Base-by-base conservation (phyloP, 1,284 basidiomycete genomes). In the Pseudozyma pruni region DNA sequence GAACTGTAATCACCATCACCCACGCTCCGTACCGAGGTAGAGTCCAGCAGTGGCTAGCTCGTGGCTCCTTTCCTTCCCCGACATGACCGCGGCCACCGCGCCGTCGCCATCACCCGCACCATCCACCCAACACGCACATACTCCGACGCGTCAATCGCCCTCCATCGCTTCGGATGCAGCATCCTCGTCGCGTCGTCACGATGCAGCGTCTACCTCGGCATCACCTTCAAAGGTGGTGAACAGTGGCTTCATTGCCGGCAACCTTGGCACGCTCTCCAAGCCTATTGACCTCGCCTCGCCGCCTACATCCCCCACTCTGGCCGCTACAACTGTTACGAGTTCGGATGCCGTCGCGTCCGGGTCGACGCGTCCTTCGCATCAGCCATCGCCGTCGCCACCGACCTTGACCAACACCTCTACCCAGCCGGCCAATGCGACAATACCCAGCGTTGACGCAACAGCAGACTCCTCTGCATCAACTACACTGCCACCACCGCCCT, bases 211-310 rank as follows among this genome's bases (percentile, higher is more conserved):
- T 41, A 33, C 50, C 20, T 54, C 64, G 25, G 41, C 57, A 55
- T 60, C 66, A 35, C 49, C 55, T 8, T 35, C 55, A 23, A 62
- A 57, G 50, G 33, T 59, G 50, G 33, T 59, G 55, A 66, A 34
- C 13, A 17, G 22, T 17, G 27, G 5, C 43, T 35, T 33, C 33
- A 31, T 34, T 16, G 23, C 43, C 31, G 44, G 27, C 31, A 55
- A 48, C 47, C 46, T 61, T 6, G 67, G 67, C 47, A 63, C 59
- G 5, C 34, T 56, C 4, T 40, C 59, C 51, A 62, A 63, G 39
- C 67, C 67, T 34, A 70, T 70, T 25, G 67, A 70, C 23, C 60
- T 70, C 22, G 67, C 67, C n/a, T 70, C 67, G 19, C 60, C 67
- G 10, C 67, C 67, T 14, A 49, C 42, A 13, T 67, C 63, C 44